A percentile compares a stretch with the other conserved stretches of the same genome.
Conservation (phyloP, 2,329 filamentous ascomycete species). For the Cryoendolithus antarcticus region DNA sequence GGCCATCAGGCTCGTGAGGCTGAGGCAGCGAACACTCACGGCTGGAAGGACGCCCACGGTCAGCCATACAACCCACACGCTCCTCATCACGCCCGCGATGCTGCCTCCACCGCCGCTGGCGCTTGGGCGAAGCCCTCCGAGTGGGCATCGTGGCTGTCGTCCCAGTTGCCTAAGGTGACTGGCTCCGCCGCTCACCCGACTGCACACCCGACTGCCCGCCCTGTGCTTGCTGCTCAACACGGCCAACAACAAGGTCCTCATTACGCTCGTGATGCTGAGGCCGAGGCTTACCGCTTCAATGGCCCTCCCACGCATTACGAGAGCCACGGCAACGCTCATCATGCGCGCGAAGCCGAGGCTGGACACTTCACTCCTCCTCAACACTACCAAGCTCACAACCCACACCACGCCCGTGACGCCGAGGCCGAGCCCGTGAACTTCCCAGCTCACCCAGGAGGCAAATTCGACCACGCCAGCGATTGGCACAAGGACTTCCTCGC, state of each 20-base stretch:
- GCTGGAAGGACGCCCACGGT: background rate
- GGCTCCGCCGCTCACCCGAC: background rate
- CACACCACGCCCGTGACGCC: background rate
- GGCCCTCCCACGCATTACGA: background rate
- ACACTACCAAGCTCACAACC: background rate
- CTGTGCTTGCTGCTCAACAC: background rate
- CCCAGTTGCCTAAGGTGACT: background rate
- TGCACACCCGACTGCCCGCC: background rate
- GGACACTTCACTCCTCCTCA: constrained; percentile 1
- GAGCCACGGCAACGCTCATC: background rate
- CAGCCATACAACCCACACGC: no score
- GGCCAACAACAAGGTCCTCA: background rate
- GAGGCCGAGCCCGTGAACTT: no score
- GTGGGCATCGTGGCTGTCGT: background rate
- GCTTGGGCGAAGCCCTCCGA: background rate
- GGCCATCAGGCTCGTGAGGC: constrained; percentile 4
- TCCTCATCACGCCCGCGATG: no score
- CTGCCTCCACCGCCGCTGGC: background rate
- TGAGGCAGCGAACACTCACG: background rate
- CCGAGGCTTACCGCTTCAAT: background rate
- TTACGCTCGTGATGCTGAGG: constrained; percentile 2
- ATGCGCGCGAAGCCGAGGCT: constrained; percentile 1
- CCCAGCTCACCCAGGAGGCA: background rate
- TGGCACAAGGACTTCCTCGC: constrained; percentile 2
- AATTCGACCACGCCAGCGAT: background rate